Conservation (phyloP, 495 filamentous ascomycete species). For the Penicillium manginii region DNA sequence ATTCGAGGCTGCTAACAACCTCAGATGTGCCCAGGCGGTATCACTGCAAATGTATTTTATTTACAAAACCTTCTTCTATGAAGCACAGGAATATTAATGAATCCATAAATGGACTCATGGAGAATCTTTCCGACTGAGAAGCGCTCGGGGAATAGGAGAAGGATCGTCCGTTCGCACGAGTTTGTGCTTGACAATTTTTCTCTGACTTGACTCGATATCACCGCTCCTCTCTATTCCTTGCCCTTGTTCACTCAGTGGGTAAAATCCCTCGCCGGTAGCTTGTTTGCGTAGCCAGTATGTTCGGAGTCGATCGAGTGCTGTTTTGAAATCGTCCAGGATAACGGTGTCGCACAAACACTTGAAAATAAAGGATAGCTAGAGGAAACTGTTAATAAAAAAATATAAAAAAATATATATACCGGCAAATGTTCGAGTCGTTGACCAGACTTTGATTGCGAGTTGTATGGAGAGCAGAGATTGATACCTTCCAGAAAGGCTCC, state of each 20-base stretch:
- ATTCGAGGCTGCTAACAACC: too few relatives aligned
- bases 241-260: neutral
- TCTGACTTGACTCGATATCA: slow-evolving; percentile 13
- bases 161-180: slow-evolving; percentile 9
- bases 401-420: too few relatives aligned
- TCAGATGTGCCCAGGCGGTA: too few relatives aligned
- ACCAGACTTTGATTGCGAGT: too few relatives aligned
- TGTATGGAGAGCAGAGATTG: too few relatives aligned
- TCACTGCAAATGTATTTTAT: too few relatives aligned
- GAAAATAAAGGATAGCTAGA: slow-evolving; percentile 56
- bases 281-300: slow-evolving; percentile 24
- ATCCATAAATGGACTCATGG: neutral
- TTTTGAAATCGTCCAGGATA: slow-evolving; percentile 67
- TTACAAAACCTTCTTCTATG: too few relatives aligned
- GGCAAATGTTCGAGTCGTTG: too few relatives aligned
- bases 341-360: slow-evolving; percentile 63
- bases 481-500: slow-evolving; percentile 48
- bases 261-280: slow-evolving; percentile 11
- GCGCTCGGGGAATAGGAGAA: slow-evolving; percentile 16
- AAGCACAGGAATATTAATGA: too few relatives aligned
- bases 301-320: slow-evolving; percentile 43
- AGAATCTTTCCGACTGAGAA: slow-evolving; percentile 1
- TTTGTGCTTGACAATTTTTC: slow-evolving; percentile 3
- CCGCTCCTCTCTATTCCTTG: neutral
- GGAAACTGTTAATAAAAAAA: neutral